phyloP scores from a whole-genome alignment of 2,329 filamentous ascomycete species.

The Penicillium sclerotiorum region DNA sequence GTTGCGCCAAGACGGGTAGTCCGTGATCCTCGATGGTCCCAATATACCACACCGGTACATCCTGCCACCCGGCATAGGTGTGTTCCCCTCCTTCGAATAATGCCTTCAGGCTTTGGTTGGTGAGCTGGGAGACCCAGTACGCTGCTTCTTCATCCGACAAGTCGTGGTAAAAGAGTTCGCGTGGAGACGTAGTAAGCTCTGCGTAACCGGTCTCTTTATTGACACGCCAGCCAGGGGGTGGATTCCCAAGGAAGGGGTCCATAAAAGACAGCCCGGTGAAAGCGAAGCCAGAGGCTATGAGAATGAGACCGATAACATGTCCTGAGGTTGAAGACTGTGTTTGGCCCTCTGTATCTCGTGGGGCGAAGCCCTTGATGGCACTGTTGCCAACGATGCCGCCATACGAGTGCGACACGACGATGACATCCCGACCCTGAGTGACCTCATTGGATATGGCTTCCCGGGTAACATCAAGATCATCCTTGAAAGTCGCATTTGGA shows the following conservation, averaged over 20 bases:
- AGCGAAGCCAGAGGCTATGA: slow-evolving; percentile 51
- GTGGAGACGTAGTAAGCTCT: slow-evolving; percentile 39
- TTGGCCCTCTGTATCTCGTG: slow-evolving; percentile 15
- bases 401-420: slow-evolving; percentile 55
- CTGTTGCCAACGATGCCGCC: slow-evolving; percentile 53
- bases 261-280: slow-evolving; percentile 45
- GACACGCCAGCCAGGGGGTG: slow-evolving; percentile 47
- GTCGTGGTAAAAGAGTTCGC: slow-evolving; percentile 56
- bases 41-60: slow-evolving; percentile 53
- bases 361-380: slow-evolving; percentile 48
- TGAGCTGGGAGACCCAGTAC: slow-evolving; percentile 47
- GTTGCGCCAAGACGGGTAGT: slow-evolving; percentile 45
- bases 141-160: slow-evolving; percentile 48
- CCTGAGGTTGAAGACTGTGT: slow-evolving; percentile 28
- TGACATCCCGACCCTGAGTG: slow-evolving; percentile 44
- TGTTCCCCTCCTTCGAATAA: slow-evolving; percentile 51
- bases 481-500: slow-evolving; percentile 42
- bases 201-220: slow-evolving; percentile 48
- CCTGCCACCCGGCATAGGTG: slow-evolving; percentile 51
- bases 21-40: slow-evolving; percentile 47
- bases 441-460: slow-evolving; percentile 42
- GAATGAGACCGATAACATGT: slow-evolving; percentile 47
- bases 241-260: slow-evolving; percentile 44
- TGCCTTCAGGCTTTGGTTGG: slow-evolving; percentile 46
- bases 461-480: slow-evolving; percentile 47